phyloP scores from a whole-genome alignment of 2,329 filamentous ascomycete genomes.

The Paracorniculantispora psalliotae region DNA sequence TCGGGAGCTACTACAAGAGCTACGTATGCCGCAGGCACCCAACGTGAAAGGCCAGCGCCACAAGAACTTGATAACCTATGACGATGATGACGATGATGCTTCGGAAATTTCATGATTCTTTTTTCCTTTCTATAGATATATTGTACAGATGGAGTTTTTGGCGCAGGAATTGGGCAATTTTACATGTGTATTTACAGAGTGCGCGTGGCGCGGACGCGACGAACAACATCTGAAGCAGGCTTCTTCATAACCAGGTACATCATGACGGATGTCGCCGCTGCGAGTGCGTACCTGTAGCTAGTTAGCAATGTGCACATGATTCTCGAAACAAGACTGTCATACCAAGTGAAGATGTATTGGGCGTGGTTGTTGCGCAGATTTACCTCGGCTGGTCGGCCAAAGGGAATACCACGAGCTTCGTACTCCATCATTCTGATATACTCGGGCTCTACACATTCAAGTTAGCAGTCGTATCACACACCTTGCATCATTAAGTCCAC shows the following conservation, averaged over 20 bases:
- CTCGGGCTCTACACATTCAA: conserved; percentile 59
- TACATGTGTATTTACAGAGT: conserved; percentile 12
- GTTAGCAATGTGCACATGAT: neutral
- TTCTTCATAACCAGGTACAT: conserved; percentile 92
- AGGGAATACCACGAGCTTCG: conserved; percentile 76
- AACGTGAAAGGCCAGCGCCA: conserved; percentile 43
- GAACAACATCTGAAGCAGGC: conserved; percentile 66
- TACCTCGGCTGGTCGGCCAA: conserved; percentile 82
- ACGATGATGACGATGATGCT: conserved; percentile 23
- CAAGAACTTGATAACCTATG: conserved; percentile 23
- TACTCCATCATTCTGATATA: conserved; percentile 71
- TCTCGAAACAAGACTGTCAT: conserved; percentile 31
- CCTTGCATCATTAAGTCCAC: conserved; percentile 16
- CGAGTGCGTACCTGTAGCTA: conserved; percentile 71
- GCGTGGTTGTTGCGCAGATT: conserved; percentile 94
- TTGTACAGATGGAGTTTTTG: conserved; percentile 20
- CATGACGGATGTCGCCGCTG: conserved; percentile 85
- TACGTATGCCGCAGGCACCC: conserved; percentile 63
- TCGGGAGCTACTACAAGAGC: conserved; percentile 74
- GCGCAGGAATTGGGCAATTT: conserved; percentile 22
- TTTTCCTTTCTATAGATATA: conserved; percentile 11
- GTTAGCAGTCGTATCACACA: conserved; percentile 7
- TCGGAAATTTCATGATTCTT: conserved; percentile 29
- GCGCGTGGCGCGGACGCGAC: conserved; percentile 60
- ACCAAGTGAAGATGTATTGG: conserved; percentile 99